phyloP scores from a whole-genome alignment of 441 rosid genomes.

The Cnidoscolus chayamansa region DNA sequence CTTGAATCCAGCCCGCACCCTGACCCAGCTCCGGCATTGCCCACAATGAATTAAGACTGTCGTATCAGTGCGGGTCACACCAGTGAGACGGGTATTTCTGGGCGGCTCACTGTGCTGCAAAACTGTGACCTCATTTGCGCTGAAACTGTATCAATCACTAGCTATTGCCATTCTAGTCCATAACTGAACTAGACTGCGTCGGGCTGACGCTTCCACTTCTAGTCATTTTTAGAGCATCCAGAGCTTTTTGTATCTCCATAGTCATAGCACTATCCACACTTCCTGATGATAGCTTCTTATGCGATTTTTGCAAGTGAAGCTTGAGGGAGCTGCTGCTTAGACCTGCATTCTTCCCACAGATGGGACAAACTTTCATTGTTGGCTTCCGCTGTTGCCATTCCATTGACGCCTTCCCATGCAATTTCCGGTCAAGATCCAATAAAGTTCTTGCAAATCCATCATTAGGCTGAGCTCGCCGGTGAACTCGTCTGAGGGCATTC shows the following conservation, averaged over 20 bases:
- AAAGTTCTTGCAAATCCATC: constrained; percentile 83
- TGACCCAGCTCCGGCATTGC: background rate
- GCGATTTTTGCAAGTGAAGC: constrained; percentile 87
- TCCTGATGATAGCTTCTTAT: constrained; percentile 81
- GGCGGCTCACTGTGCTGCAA: background rate
- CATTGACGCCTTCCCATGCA: constrained; percentile 85
- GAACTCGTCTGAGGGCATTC: constrained; percentile 69
- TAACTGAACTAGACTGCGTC: constrained; percentile 38
- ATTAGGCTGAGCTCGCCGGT: constrained; percentile 93
- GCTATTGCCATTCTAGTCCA: constrained; percentile 24
- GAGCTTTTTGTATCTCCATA: constrained; percentile 89
- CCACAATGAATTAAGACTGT: background rate
- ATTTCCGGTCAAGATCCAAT: constrained; percentile 56
- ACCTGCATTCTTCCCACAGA: constrained; percentile 93
- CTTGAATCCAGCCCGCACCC: background rate
- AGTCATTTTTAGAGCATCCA: constrained; percentile 71
- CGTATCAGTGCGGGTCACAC: too few species aligned
- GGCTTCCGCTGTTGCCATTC: constrained; percentile 94
- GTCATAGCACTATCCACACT: constrained; percentile 98
- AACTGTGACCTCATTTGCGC: too few species aligned
- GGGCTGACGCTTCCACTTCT: constrained; percentile 70
- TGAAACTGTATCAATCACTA: background rate
- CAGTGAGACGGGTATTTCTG: background rate
- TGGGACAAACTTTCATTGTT: constrained; percentile 80
- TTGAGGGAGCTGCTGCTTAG: constrained; percentile 91